Evolutionary conservation across 176 grass and related monocot species (phyloP), one percentile per base, ranked within the genome.

Genomic region (Carex littledalei): DNA sequence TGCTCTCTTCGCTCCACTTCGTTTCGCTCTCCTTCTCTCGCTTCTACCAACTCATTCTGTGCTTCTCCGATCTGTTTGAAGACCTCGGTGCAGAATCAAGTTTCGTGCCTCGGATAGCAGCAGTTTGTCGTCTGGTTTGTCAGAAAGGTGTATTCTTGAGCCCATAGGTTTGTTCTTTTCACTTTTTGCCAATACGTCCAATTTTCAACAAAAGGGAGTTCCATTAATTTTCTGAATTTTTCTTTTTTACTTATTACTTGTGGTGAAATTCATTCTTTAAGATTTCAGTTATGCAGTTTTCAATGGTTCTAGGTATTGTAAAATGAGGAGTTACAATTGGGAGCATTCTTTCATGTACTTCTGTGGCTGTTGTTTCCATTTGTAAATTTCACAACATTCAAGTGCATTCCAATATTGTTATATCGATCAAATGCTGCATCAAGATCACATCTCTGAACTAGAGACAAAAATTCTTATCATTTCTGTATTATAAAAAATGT

Each of bases 141-240:
- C 88, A n/a, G 89, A 90, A 63, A 88, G 86, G 86, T 94, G 89
- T 84, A 16, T 91, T 78, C 89, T 94, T 45, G 84, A 94, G 68
- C 89, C 92, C 54, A 79, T 82, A 89, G 92, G 92, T 91, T 34
- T 80, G 32, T 75, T 45, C 45, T 39, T 69, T 69, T 11, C 21
- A 14, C 14, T 59, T 26, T 55, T 74, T 74, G 69, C 1, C 34
- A 34, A 34, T 34, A 34, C 2, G 34, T 34, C 34, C 34, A 34
- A 34, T 34, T 34, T 34, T 3, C 34, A 34, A 34, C 34, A 34
- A 34, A 34, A 34, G 34, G 34, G 34, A 34, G 34, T 34, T 34
- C 34, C 34, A 34, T 34, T 34, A 34, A 34, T 34, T 34, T 3
- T 34, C 34, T 34, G 34, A 34, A 2, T 34, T 34, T 34, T 34